Evolutionary conservation across 768 basidiomycete genomes (phyloP).

Genomic region (Cubamyces sp.): DNA sequence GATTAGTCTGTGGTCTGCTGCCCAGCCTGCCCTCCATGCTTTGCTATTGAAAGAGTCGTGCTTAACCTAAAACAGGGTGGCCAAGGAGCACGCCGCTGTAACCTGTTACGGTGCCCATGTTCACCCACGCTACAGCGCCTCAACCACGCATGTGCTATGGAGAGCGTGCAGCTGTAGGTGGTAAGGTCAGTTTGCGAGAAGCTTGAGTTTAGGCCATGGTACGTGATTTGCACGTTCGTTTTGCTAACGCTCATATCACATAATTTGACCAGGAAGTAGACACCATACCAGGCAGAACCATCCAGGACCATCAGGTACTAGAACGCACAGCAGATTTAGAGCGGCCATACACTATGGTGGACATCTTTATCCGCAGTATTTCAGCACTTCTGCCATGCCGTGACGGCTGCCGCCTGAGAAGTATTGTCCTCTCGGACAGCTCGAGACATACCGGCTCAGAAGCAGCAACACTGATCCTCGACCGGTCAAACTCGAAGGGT

Average conservation of each 20-base stretch:
- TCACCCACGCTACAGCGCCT: neutral
- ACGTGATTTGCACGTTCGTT: slow-evolving; percentile 14
- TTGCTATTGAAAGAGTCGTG: no score
- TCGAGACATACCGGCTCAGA: neutral
- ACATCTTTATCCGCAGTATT: neutral
- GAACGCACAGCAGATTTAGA: neutral
- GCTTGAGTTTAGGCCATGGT: neutral
- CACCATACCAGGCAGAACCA: neutral
- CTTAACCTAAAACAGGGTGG: no score
- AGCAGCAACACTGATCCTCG: neutral
- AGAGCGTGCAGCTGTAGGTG: neutral
- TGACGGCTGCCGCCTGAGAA: neutral
- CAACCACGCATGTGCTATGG: neutral
- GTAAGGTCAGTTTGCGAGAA: neutral
- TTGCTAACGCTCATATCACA: neutral
- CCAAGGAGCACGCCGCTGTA: no score
- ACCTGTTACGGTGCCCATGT: no score
- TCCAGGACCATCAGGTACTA: neutral
- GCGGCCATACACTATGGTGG: neutral
- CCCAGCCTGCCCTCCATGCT: no score
- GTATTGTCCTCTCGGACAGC: neutral
- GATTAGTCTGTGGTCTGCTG: neutral
- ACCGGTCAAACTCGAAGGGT: slow-evolving; percentile 3
- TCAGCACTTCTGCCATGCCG: neutral
- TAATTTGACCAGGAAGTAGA: neutral